Base-by-base conservation (phyloP, 371 early-diverging fungal species). In the Rhizopus microsporus region DNA sequence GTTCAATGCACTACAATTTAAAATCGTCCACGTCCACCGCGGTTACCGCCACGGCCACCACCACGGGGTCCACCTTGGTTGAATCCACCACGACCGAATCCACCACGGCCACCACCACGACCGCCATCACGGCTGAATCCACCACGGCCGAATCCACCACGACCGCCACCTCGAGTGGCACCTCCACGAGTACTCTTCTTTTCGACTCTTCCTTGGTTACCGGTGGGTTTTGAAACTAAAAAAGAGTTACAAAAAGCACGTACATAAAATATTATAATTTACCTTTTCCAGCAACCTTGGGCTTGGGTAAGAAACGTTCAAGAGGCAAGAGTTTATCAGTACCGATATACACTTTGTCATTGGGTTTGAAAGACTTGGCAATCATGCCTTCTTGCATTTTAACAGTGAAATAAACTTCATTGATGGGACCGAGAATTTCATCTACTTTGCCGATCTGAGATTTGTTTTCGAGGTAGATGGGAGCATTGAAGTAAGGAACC, bases 361-460 rank as follows among this genome's bases (percentile, higher is more conserved):
- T 80, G 31, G 71, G 57, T 76, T 96, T 93, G 85, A 97, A 98
- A 30, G 92, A 91, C 16, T 88, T 85, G 10, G 97, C 97, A 31
- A 92, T 85, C 64, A 97, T 88, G 57, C 97, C 97, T 51, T 95
- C 95, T 69, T 90, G 88, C 59, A 95, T 83, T 85, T 96, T 97
- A 57, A 98, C 95, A 31, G 97, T 96, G 70, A 98, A 97, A 71
- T 85, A 94, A 30, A 98, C 93, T 74, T 98, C 95, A 77, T 95
- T 96, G 74, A 99, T 83, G 43, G 97, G 96, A 42, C 99, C 99
- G 32, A 99, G 86, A 61, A 99, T 97, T 78, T 99, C 99, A 65
- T 99, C 99, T n/a, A 99, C 96, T 71, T 98, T 98, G 64, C 99
- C 99, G 68, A 99, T 96, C 74, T 93, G 95, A 43, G 92, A 89